Conservation (phyloP, 176 grass and related monocot genomes). For the Urochloa ruziziensis region DNA sequence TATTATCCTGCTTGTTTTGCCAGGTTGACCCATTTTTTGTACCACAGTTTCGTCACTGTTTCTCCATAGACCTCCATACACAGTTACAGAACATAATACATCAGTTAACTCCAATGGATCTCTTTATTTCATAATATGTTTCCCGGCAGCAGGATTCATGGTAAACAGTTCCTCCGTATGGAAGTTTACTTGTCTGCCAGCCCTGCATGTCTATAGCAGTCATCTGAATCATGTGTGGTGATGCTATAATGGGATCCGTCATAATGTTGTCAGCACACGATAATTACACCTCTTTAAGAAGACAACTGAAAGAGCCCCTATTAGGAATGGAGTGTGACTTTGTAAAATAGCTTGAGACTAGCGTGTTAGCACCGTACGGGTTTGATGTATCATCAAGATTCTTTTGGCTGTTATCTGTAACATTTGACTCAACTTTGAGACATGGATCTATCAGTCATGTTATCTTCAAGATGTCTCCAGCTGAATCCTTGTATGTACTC, state of each 20-base stretch:
- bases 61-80: slow-evolving; percentile 33
- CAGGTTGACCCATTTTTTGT: slow-evolving; percentile 47
- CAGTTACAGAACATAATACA: slow-evolving; percentile 36
- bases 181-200: background rate
- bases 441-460: background rate
- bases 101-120: slow-evolving; percentile 31
- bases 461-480: background rate
- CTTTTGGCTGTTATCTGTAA: slow-evolving; percentile 21
- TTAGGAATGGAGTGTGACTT: slow-evolving; percentile 15
- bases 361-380: background rate
- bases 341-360: slow-evolving; percentile 45
- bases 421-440: background rate
- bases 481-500: slow-evolving; percentile 7
- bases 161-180: slow-evolving; percentile 12
- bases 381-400: slow-evolving; percentile 19
- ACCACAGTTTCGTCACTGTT: slow-evolving; percentile 20
- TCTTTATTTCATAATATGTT: background rate
- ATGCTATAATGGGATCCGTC: background rate
- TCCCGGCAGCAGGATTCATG: background rate
- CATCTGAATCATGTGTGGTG: slow-evolving; percentile 15
- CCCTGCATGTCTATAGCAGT: background rate
- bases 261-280: background rate
- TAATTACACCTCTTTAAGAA: background rate
- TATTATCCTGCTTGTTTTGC: slow-evolving; percentile 11
- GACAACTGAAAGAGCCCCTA: background rate